Percentiles rank a stretch among this genome's conserved stretches.
Conservation (phyloP, 441 rosid genomes). For the Mallotus japonicus region DNA sequence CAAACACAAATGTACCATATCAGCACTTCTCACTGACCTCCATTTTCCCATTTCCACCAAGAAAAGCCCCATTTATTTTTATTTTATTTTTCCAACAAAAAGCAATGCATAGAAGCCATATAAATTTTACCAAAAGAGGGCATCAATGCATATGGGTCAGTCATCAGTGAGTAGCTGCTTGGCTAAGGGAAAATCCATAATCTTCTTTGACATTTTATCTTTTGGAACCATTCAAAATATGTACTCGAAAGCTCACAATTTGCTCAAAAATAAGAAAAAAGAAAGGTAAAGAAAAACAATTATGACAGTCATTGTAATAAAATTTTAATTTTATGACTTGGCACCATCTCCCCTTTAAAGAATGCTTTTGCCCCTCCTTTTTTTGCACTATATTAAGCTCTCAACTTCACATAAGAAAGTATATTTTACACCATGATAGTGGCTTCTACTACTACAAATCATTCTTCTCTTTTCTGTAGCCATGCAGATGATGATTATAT, state of each 20-base stretch:
- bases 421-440: background rate
- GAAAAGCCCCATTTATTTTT: no score
- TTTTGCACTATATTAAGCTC: conserved; percentile 28
- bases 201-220: conserved; percentile 28
- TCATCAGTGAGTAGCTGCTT: conserved; percentile 20
- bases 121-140: conserved; percentile 5
- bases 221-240: conserved; percentile 37
- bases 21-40: no score
- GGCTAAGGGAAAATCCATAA: conserved; percentile 8
- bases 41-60: no score
- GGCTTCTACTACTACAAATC: background rate
- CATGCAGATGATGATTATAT: conserved; percentile 62
- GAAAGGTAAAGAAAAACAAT: conserved; percentile 16
- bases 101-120: no score
- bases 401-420: background rate
- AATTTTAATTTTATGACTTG: conserved; percentile 31
- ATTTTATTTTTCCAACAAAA: no score
- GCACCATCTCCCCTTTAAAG: conserved; percentile 56
- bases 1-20: no score
- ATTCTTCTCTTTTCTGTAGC: conserved; percentile 17
- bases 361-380: conserved; percentile 41
- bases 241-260: background rate
- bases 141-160: conserved; percentile 22
- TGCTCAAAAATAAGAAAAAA: background rate
- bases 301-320: conserved; percentile 32